Conservation (phyloP, 169 alveolate species). For the Plasmodium sp. region DNA sequence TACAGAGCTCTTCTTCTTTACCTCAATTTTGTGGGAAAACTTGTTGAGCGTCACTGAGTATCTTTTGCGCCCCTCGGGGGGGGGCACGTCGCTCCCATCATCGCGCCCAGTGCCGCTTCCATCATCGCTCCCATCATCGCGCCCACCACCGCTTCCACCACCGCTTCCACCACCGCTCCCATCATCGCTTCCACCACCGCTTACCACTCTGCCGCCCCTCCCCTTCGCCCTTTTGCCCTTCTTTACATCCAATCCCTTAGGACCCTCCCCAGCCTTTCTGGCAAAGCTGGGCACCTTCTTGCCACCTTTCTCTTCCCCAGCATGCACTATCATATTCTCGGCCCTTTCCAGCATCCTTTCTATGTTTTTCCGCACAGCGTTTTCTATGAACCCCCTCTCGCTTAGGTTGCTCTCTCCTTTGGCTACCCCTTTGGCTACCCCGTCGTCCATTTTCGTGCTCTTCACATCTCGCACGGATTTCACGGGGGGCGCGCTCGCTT, state of each 20-base stretch:
- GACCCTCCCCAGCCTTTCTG: not conserved
- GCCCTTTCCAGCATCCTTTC: not conserved
- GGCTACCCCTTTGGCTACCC: not conserved
- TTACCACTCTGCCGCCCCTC: not conserved
- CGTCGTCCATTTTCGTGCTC: not conserved
- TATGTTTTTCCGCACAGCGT: slow-evolving; percentile 1
- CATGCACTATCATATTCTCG: not conserved
- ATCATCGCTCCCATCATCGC: too few relatives aligned
- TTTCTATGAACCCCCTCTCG: slow-evolving; percentile 17
- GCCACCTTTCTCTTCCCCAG: not conserved
- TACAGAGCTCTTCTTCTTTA: not conserved
- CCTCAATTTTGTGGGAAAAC: not conserved
- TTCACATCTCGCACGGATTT: not conserved
- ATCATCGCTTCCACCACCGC: not conserved
- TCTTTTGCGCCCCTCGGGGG: not conserved
- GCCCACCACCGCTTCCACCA: not conserved
- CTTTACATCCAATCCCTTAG: not conserved
- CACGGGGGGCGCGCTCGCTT: not conserved
- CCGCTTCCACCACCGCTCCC: not conserved
- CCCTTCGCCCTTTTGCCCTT: not conserved
- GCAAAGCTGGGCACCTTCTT: not conserved
- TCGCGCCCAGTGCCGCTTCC: not conserved
- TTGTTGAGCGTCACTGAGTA: not conserved
- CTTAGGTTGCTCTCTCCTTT: not conserved
- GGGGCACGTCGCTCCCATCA: not conserved